Conservation (phyloP, 805 yeast genomes). For the Nakazawaea pomicola region DNA sequence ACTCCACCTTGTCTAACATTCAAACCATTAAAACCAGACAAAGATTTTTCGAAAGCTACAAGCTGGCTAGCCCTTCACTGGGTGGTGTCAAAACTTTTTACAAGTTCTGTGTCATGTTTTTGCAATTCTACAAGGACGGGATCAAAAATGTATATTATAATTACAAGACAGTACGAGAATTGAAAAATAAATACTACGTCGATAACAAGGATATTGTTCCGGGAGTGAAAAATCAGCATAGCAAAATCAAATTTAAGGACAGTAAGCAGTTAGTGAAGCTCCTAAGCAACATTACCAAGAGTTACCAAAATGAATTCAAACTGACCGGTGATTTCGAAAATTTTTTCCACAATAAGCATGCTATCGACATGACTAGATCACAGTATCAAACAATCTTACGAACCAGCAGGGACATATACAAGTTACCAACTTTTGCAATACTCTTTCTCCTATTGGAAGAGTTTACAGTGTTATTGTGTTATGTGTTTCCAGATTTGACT, state of each 20-base stretch:
- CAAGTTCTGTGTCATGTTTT: constrained; percentile 18
- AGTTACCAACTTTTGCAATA: constrained; percentile 55
- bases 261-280: constrained; percentile 20
- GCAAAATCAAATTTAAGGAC: constrained; percentile 16
- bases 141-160: constrained; percentile 51
- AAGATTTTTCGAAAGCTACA: neutral
- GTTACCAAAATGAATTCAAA: constrained; percentile 18
- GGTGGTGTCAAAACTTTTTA: constrained; percentile 13
- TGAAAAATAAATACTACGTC: constrained; percentile 23
- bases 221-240: constrained; percentile 18
- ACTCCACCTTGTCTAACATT: constrained; percentile 9
- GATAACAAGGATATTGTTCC: constrained; percentile 23
- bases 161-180: constrained; percentile 22
- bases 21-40: constrained; percentile 4
- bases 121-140: constrained; percentile 55
- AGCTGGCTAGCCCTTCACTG: constrained; percentile 3
- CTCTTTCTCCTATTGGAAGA: constrained; percentile 54
- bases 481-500: constrained; percentile 47
- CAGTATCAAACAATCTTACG: constrained; percentile 49
- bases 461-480: constrained; percentile 47
- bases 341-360: constrained; percentile 1
- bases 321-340: constrained; percentile 12
- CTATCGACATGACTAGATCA: constrained; percentile 27
- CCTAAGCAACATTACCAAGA: constrained; percentile 20
- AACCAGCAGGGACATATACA: constrained; percentile 42